Conservation (phyloP, 2,329 filamentous ascomycete species). For the Neocucurbitaria cava region DNA sequence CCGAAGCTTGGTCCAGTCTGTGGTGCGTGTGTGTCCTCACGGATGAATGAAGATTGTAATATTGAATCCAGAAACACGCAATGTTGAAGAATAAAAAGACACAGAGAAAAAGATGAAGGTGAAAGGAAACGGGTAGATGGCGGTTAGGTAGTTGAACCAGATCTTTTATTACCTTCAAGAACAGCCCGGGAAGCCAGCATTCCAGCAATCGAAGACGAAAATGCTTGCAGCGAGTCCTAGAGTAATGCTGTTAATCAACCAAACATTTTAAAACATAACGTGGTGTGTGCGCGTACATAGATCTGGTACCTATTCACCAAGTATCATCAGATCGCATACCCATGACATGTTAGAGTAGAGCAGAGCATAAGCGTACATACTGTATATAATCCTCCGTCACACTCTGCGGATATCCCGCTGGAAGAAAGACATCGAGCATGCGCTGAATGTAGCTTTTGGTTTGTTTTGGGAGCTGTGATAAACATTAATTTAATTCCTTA, state of each 20-base stretch:
- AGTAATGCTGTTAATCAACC: slow-evolving; percentile 11
- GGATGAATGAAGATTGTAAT: too few species aligned
- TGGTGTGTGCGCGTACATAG: slow-evolving; percentile 66
- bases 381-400: slow-evolving; percentile 84
- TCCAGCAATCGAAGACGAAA: slow-evolving; percentile 80
- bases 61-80: too few species aligned
- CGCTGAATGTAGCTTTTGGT: slow-evolving; percentile 37
- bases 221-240: slow-evolving; percentile 80
- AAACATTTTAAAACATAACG: too few species aligned
- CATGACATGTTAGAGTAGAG: not conserved
- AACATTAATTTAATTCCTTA: too few species aligned
- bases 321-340: slow-evolving; percentile 3
- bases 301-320: slow-evolving; percentile 67
- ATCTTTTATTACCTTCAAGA: slow-evolving; percentile 76
- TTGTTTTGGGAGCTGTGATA: slow-evolving; percentile 5
- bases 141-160: too few species aligned
- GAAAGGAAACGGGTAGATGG: slow-evolving; percentile 6
- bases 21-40: not conserved
- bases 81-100: too few species aligned
- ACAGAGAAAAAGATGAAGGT: not conserved
- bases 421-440: slow-evolving; percentile 77
- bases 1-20: not conserved
- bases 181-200: slow-evolving; percentile 83
- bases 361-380: slow-evolving; percentile 48
- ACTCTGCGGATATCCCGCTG: slow-evolving; percentile 85